Conservation (phyloP, 2,329 filamentous ascomycete genomes). For the Pseudogymnoascus sp. region DNA sequence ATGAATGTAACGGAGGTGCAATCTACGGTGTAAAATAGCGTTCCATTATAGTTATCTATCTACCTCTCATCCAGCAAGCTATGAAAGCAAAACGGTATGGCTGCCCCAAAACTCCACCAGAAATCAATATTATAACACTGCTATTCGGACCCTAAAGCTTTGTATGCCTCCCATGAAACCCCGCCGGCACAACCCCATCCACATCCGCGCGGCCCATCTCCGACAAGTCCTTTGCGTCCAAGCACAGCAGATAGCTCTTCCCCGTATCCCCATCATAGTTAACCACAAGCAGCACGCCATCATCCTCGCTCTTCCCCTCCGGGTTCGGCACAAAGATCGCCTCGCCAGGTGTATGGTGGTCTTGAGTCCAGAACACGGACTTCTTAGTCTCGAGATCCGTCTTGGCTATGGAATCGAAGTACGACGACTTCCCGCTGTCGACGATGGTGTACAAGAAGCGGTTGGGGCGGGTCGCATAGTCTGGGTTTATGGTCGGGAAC, state of each 20-base stretch:
- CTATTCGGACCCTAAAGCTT: background rate
- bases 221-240: slow-evolving; percentile 54
- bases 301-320: slow-evolving; percentile 46
- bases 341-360: slow-evolving; percentile 60
- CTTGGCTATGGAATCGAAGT: slow-evolving; percentile 58
- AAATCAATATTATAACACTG: background rate
- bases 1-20: background rate
- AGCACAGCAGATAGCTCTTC: slow-evolving; percentile 56
- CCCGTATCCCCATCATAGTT: slow-evolving; percentile 53
- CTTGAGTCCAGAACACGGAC: slow-evolving; percentile 47
- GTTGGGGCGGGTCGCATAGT: slow-evolving; percentile 40
- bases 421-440: slow-evolving; percentile 49
- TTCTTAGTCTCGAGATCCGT: slow-evolving; percentile 50
- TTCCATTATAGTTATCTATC: background rate
- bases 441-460: slow-evolving; percentile 54
- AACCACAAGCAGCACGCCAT: slow-evolving; percentile 53
- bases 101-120: background rate
- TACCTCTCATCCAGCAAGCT: background rate
- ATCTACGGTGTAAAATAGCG: background rate
- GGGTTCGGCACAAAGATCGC: slow-evolving; percentile 56
- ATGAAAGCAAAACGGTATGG: background rate
- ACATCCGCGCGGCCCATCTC: slow-evolving; percentile 59
- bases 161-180: slow-evolving; percentile 55
- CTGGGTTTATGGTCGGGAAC: slow-evolving; percentile 58
- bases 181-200: slow-evolving; percentile 51